Evolutionary conservation across 2,329 filamentous ascomycete species (phyloP).

Genomic region (Akanthomyces dipterigenus): DNA sequence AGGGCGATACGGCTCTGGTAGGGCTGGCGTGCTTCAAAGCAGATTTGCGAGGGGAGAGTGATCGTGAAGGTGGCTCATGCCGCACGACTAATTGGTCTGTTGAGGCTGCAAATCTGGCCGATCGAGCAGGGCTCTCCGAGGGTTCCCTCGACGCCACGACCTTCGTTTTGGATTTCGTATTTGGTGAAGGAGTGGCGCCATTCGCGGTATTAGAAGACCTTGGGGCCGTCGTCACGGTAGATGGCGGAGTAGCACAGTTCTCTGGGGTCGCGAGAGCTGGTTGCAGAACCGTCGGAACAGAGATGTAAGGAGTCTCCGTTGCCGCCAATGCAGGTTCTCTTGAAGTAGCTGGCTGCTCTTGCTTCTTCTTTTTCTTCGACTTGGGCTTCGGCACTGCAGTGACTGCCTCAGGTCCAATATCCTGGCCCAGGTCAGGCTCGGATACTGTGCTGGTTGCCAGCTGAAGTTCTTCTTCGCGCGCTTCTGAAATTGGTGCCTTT

Average conservation of each 20-base stretch:
- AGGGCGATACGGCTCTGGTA: constrained; percentile 44
- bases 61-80: constrained; percentile 64
- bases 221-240: too few species aligned
- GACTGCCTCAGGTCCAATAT: constrained; percentile 6
- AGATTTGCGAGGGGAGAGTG: constrained; percentile 70
- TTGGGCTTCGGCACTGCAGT: background rate
- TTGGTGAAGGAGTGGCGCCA: constrained; percentile 10
- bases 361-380: constrained; percentile 14
- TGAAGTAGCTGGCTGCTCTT: background rate
- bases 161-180: constrained; percentile 17
- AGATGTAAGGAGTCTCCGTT: background rate
- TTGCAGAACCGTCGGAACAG: background rate
- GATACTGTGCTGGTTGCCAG: background rate
- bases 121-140: constrained; percentile 58
- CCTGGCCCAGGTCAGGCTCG: background rate
- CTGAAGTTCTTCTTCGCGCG: constrained; percentile 15
- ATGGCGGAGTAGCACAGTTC: background rate
- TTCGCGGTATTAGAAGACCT: background rate
- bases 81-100: constrained; percentile 50
- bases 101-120: constrained; percentile 58
- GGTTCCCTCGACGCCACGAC: constrained; percentile 26
- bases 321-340: background rate
- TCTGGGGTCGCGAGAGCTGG: background rate
- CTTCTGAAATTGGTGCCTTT: constrained; percentile 40
- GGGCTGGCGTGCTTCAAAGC: constrained; percentile 60